A percentile compares a stretch with the other conserved stretches of the same genome.
Evolutionary conservation across 2,329 filamentous ascomycete species (phyloP).

Genomic region (Neopestalotiopsis sp.): DNA sequence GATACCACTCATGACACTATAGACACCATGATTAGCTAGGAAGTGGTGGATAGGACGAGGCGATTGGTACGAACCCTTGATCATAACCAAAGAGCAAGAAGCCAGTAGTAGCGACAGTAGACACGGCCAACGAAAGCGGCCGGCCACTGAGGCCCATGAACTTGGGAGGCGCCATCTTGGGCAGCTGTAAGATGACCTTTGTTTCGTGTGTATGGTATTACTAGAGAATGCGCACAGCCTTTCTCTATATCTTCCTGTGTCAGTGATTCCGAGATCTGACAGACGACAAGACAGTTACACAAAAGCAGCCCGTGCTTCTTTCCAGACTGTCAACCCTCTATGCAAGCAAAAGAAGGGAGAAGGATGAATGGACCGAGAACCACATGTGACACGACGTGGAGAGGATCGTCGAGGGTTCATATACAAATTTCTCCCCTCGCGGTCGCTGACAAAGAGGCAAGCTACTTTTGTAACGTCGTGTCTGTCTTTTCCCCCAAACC

Average conservation of each 20-base stretch:
- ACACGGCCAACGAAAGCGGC: slow-evolving; percentile 60
- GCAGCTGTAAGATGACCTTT: neutral
- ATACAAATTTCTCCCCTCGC: neutral
- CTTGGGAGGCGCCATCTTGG: slow-evolving; percentile 54
- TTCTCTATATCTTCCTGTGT: neutral
- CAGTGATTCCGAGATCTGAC: neutral
- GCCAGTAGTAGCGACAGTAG: slow-evolving; percentile 67
- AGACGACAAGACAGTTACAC: neutral
- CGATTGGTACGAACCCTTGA: slow-evolving; percentile 44
- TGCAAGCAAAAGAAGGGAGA: neutral
- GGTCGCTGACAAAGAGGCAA: slow-evolving; percentile 13
- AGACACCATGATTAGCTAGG: neutral
- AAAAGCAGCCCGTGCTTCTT: slow-evolving; percentile 4
- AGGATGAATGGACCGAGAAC: neutral
- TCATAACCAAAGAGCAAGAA: slow-evolving; percentile 67
- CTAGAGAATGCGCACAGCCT: neutral
- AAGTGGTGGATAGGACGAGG: neutral
- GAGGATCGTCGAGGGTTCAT: slow-evolving; percentile 8
- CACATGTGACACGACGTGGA: slow-evolving; percentile 2
- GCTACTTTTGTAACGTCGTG: neutral
- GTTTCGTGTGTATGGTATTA: too few relatives aligned
- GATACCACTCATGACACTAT: slow-evolving; percentile 56
- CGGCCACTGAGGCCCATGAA: slow-evolving; percentile 65
- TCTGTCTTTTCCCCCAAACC: neutral
- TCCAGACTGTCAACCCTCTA: neutral